Base-by-base conservation (phyloP, 805 yeast species). In the Diddensiella transvaalensis region DNA sequence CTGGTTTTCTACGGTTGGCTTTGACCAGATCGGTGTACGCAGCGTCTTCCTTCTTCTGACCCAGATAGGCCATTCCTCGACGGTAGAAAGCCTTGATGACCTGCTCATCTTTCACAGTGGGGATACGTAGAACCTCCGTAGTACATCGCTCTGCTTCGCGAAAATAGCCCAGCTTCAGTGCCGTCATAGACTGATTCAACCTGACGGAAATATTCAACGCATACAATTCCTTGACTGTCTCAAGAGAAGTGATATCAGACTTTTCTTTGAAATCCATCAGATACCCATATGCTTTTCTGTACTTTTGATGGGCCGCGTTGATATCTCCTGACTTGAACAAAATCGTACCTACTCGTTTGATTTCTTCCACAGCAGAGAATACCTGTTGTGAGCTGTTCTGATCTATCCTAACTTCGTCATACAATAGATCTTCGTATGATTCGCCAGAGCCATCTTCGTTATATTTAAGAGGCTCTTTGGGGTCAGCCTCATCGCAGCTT, bases 371-470 rank as follows among this genome's bases (percentile, higher is more conserved):
- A 2, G 87, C 95, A 4, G 82, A 70, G 39, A 77, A 80, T n/a
- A 87, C 81, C 29, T 78, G 68, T 17, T 74, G 58, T 11, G 54
- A 71, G 22, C 75, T 55, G 60, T 85, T 83, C 42, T 87, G 76
- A 39, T 48, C 44, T 5, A 48, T 23, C 41, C 70, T 72, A 48
- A 78, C 79, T 64, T 90, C 93, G 62, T 86, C 96, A 23, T 77
- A 83, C 46, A 89, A 72, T 17, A 74, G 72, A 40, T 82, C 90
- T 58, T 87, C 96, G 65, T 81, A 88, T 33, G 74, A 68, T 65
- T 90, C 97, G 40, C 96, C 96, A 19, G 87, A 83, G 17, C 87
- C 90, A 62, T 88, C 96, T 49, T 87, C 96, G 47, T 73, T 64
- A 2, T 73, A 72, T 2, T 78, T 75, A 15, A 73, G 71, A 3